These are phyloP conservation scores for Coemansia biformis DNA, from an alignment of 192 early-diverging fungal genomes.

Conservation along the genomic window DNA sequence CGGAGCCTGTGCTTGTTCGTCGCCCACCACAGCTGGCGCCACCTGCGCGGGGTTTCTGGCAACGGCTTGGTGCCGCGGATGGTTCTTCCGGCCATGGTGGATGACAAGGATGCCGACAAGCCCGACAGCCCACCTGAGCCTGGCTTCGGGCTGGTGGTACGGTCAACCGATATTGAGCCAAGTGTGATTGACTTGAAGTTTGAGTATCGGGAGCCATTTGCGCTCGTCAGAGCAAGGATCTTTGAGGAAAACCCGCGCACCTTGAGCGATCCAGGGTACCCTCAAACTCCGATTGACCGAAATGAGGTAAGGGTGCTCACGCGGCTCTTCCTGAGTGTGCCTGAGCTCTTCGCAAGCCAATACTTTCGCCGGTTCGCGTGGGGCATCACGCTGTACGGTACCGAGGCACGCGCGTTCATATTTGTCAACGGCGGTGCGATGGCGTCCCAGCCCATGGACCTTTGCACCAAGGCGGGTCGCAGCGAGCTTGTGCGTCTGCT, in stretches of 20 bases:
- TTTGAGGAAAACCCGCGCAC: no score
- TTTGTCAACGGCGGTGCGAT: constrained; percentile 1
- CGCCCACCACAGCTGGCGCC: background rate
- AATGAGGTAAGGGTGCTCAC: background rate
- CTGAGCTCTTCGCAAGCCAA: constrained; percentile 3
- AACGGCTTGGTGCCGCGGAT: background rate
- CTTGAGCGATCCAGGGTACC: no score
- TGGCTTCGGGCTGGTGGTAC: background rate
- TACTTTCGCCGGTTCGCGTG: constrained; percentile 5
- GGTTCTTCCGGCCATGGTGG: background rate
- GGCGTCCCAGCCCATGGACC: background rate
- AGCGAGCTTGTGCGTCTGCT: constrained; percentile 2
- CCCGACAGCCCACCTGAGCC: background rate
- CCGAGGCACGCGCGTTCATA: background rate
- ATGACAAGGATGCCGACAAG: background rate
- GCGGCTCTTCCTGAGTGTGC: constrained; percentile 4
- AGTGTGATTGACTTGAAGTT: background rate
- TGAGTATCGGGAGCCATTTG: background rate
- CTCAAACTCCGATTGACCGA: background rate
- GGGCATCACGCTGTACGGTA: constrained; percentile 4
- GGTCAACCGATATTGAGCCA: background rate
- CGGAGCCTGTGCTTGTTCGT: background rate
- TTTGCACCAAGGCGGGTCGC: background rate
- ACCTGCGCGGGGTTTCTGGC: background rate
- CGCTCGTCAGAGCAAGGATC: background rate